Conservation (phyloP, 2,329 filamentous ascomycete genomes). For the Scedosporium boydii region DNA sequence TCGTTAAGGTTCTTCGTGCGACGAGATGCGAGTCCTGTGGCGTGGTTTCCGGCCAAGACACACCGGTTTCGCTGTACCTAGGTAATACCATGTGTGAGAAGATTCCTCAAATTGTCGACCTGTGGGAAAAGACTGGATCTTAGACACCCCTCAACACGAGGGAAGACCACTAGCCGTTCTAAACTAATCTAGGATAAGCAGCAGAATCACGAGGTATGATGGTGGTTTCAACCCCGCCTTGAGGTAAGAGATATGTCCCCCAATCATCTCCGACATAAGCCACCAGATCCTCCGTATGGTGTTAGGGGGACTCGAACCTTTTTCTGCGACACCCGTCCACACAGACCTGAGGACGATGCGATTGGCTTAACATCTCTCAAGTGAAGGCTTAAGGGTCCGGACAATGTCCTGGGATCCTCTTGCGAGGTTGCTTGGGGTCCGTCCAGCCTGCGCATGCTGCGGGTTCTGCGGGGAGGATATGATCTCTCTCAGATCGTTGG, state of each 20-base stretch:
- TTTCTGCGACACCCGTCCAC: not conserved
- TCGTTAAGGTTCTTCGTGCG: too few species aligned
- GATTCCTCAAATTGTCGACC: not conserved
- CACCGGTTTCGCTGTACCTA: too few species aligned
- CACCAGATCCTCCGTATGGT: not conserved
- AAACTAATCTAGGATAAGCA: not conserved
- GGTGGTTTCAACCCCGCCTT: not conserved
- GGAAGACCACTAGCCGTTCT: not conserved
- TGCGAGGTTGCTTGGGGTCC: not conserved
- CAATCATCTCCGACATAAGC: too few species aligned
- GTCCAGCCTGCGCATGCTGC: not conserved
- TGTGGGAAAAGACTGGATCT: not conserved
- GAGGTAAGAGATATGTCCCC: not conserved
- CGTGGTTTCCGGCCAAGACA: too few species aligned
- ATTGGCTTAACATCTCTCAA: not conserved
- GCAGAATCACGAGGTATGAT: not conserved
- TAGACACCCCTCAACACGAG: not conserved
- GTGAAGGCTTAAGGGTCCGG: not conserved
- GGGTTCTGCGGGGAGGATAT: not conserved
- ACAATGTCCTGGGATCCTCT: not conserved
- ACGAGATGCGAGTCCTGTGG: too few species aligned
- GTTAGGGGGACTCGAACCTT: not conserved
- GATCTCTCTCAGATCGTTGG: not conserved
- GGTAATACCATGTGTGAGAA: too few species aligned
- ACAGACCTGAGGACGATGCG: not conserved